These are phyloP conservation scores for Podaxis sp. DNA, from an alignment of 768 basidiomycete species.

Conservation along the genomic window DNA sequence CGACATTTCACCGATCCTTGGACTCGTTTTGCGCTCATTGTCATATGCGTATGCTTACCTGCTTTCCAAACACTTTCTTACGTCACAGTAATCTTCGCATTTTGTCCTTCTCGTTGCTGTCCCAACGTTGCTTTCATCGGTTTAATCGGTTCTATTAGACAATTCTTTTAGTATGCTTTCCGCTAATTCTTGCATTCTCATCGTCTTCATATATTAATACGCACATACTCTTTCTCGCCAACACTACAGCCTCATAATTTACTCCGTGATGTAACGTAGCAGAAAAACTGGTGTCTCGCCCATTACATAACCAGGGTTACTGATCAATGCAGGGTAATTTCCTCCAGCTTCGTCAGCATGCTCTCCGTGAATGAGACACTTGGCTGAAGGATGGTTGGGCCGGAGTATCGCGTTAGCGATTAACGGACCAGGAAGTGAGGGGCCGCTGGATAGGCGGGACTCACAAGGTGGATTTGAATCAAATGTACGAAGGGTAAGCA, in stretches of 20 bases:
- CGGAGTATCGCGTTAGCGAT: no score
- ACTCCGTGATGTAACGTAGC: background rate
- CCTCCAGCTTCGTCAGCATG: background rate
- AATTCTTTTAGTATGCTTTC: background rate
- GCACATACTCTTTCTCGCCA: constrained; percentile 1
- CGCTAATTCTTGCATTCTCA: background rate
- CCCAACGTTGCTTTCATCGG: background rate
- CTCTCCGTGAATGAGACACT: no score
- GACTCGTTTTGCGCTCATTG: constrained; percentile 12
- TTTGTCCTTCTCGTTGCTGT: constrained; percentile 3
- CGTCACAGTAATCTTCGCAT: constrained; percentile 19
- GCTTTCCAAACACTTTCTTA: constrained; percentile 16
- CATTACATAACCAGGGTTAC: background rate
- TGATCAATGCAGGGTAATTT: background rate
- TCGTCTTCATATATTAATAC: constrained; percentile 2
- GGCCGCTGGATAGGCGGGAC: no score
- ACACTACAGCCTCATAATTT: background rate
- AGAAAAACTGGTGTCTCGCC: background rate
- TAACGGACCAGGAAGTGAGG: no score
- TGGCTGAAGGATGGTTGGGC: no score
- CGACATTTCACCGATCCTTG: background rate
- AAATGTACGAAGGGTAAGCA: no score
- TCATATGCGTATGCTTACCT: constrained; percentile 17
- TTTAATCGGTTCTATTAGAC: constrained; percentile 2
- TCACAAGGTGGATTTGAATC: no score